These are phyloP conservation scores for Pseudopediastrum boryanum DNA, from an alignment of 139 green algal species.

Conservation along the genomic window DNA sequence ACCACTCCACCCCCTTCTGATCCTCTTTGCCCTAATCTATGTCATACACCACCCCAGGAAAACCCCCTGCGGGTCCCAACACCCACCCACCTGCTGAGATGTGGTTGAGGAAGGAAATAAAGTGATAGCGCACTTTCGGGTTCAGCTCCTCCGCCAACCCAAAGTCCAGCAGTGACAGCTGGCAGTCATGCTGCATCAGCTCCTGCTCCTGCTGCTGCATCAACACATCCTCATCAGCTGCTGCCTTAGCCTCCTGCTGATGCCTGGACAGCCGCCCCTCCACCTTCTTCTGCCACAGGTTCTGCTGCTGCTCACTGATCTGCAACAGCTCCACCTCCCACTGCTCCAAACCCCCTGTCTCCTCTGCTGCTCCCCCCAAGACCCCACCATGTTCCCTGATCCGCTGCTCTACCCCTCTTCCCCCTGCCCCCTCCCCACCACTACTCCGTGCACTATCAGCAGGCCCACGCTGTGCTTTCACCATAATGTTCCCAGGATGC, in stretches of 20 bases:
- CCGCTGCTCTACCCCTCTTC: too few species aligned
- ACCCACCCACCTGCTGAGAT: constrained; percentile 53
- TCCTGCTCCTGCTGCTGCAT: constrained; percentile 10
- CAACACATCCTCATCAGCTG: background rate
- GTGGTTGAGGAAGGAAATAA: constrained; percentile 88
- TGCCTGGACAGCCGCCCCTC: background rate
- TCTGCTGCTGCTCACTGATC: constrained; percentile 37
- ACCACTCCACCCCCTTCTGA: background rate
- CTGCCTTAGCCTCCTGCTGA: background rate
- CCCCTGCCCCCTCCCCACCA: too few species aligned
- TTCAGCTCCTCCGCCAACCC: constrained; percentile 86
- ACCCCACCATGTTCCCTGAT: too few species aligned
- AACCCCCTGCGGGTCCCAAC: too few species aligned
- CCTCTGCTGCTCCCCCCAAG: background rate
- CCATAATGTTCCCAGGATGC: constrained; percentile 75
- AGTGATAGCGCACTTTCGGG: constrained; percentile 74
- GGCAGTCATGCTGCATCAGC: constrained; percentile 34
- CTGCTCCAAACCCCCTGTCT: constrained; percentile 22
- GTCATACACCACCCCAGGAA: background rate
- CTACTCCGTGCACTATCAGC: too few species aligned
- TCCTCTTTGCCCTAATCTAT: constrained; percentile 6
- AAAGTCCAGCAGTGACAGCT: constrained; percentile 89
- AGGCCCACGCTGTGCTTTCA: too few species aligned
- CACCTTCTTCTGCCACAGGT: background rate
- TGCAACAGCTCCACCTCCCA: constrained; percentile 23